Percentiles rank a stretch among this genome's conserved stretches.
Evolutionary conservation across 2,329 filamentous ascomycete genomes (phyloP).

Genomic region (Calonectria crousiana): DNA sequence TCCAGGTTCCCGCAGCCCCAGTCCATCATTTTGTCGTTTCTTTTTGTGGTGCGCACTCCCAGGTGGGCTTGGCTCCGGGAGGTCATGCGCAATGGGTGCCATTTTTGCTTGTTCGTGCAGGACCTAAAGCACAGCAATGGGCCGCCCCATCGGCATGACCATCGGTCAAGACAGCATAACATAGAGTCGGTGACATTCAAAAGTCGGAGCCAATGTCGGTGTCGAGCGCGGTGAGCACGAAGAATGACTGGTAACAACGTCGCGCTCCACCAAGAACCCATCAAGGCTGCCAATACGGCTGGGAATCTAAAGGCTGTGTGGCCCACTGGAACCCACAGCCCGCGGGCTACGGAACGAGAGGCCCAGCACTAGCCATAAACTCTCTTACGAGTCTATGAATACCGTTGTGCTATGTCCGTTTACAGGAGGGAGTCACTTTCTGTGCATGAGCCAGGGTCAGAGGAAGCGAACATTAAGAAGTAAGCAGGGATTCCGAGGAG

Average conservation of each 20-base stretch:
- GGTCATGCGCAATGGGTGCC: constrained; percentile 24
- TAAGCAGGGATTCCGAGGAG: constrained; percentile 5
- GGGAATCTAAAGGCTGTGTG: constrained; percentile 34
- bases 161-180: constrained; percentile 41
- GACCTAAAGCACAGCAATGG: constrained; percentile 36
- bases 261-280: constrained; percentile 37
- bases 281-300: constrained; percentile 37
- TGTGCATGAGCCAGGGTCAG: background rate
- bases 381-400: constrained; percentile 16
- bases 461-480: background rate
- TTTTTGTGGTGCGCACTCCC: constrained; percentile 1
- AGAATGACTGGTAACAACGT: constrained; percentile 20
- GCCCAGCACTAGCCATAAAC: constrained; percentile 14
- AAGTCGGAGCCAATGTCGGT: constrained; percentile 43
- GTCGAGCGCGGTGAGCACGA: constrained; percentile 41
- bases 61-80: constrained; percentile 24
- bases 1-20: constrained; percentile 35
- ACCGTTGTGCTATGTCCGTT: background rate
- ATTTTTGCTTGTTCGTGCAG: constrained; percentile 36
- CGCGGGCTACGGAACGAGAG: constrained; percentile 28
- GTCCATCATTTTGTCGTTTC: constrained; percentile 37
- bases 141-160: constrained; percentile 35
- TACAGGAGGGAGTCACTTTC: constrained; percentile 7
- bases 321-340: constrained; percentile 26
- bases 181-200: constrained; percentile 41